Percentiles rank a stretch among this genome's conserved stretches.
phyloP scores from a whole-genome alignment of 2,329 filamentous ascomycete genomes.

The Colletotrichum sp. region DNA sequence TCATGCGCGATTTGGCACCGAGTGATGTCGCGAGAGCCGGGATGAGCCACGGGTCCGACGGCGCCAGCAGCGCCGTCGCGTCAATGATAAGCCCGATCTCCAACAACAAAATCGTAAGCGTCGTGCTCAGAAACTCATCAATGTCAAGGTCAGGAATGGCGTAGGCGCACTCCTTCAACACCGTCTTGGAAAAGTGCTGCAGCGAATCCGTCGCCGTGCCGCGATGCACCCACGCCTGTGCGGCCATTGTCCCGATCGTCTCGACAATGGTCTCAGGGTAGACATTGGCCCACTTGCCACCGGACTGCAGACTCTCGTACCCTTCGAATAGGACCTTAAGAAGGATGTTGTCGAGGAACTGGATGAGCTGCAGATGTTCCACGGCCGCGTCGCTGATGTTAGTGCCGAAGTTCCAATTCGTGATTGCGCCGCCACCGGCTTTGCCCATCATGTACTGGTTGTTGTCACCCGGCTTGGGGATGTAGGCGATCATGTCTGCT shows the following conservation, averaged over 20 bases:
- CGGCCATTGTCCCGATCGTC: constrained; percentile 35
- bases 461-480: constrained; percentile 2
- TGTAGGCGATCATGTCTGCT: background rate
- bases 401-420: constrained; percentile 35
- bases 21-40: constrained; percentile 35
- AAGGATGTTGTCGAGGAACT: constrained; percentile 38
- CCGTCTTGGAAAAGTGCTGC: constrained; percentile 33
- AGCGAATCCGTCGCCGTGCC: constrained; percentile 36
- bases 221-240: constrained; percentile 41
- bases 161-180: constrained; percentile 32
- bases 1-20: constrained; percentile 38
- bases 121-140: constrained; percentile 31
- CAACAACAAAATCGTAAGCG: constrained; percentile 29
- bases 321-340: constrained; percentile 35
- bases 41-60: constrained; percentile 37
- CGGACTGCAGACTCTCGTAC: constrained; percentile 28
- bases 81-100: constrained; percentile 36
- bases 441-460: constrained; percentile 32
- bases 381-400: constrained; percentile 38
- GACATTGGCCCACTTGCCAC: constrained; percentile 33
- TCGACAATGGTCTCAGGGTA: constrained; percentile 37
- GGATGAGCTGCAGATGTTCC: constrained; percentile 29
- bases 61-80: constrained; percentile 28
- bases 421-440: constrained; percentile 37
- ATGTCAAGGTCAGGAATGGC: constrained; percentile 23